Conservation (phyloP, 352 stramenopile genomes). For the Paralagenidium karlingii region DNA sequence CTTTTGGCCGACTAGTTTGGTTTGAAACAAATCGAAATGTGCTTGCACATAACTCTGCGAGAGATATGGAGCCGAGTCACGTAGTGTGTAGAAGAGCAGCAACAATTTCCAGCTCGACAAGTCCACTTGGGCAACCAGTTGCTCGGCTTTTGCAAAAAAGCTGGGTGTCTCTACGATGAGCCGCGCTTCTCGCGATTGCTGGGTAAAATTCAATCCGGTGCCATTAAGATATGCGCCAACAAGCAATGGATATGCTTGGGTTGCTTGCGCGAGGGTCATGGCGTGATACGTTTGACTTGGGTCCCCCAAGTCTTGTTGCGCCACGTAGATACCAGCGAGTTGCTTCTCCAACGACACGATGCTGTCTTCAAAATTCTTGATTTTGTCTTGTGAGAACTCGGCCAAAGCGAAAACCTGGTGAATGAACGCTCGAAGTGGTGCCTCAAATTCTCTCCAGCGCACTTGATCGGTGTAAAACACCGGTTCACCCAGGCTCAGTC, state of each 20-base stretch:
- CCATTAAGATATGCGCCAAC: constrained; percentile 42
- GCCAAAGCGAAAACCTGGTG: constrained; percentile 56
- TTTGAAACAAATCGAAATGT: constrained; percentile 83
- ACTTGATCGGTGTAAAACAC: constrained; percentile 88
- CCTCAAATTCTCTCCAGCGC: constrained; percentile 61
- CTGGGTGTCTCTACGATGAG: constrained; percentile 48
- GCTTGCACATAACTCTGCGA: constrained; percentile 76
- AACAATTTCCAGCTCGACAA: constrained; percentile 34
- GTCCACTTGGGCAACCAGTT: constrained; percentile 22
- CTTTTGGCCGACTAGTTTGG: constrained; percentile 66
- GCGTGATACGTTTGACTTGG: constrained; percentile 85
- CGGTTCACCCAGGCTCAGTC: constrained; percentile 81
- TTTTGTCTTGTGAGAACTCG: constrained; percentile 16
- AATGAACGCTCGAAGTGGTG: constrained; percentile 68
- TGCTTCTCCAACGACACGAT: constrained; percentile 80
- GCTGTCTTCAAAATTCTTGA: constrained; percentile 19
- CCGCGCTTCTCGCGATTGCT: constrained; percentile 9
- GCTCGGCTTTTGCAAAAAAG: constrained; percentile 40
- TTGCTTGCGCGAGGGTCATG: constrained; percentile 46
- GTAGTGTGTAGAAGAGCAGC: constrained; percentile 42
- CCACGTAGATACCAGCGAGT: constrained; percentile 76
- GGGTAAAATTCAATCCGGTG: constrained; percentile 18
- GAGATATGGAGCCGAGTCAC: constrained; percentile 16
- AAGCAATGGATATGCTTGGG: constrained; percentile 29
- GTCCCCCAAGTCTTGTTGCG: constrained; percentile 83